phyloP scores from a whole-genome alignment of 441 rosid genomes.

The Euphorbia celastroides region DNA sequence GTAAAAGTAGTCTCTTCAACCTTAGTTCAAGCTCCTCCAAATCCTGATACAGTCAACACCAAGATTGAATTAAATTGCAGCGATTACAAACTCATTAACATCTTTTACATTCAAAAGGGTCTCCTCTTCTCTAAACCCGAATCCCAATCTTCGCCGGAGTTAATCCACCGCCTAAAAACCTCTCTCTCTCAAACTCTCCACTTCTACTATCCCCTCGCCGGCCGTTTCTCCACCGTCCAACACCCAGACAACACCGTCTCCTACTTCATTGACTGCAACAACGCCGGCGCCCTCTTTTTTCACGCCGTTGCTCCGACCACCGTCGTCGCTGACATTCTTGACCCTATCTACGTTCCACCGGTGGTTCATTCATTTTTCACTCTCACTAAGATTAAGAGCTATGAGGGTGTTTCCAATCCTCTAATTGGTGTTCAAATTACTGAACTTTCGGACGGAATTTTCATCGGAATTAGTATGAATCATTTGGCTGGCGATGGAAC shows the following conservation, averaged over 20 bases:
- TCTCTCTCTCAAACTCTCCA: constrained; percentile 21
- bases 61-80: too few species aligned
- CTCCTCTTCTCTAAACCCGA: constrained; percentile 8
- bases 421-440: constrained; percentile 38
- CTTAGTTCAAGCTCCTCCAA: too few species aligned
- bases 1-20: too few species aligned
- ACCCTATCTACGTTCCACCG: constrained; percentile 13
- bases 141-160: neutral
- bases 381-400: neutral
- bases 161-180: neutral
- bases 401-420: constrained; percentile 19
- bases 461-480: constrained; percentile 17
- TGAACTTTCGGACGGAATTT: constrained; percentile 36
- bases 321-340: constrained; percentile 15
- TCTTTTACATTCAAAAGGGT: too few species aligned
- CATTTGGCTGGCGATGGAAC: constrained; percentile 11
- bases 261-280: constrained; percentile 18
- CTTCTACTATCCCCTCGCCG: constrained; percentile 21
- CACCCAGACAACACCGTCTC: constrained; percentile 16
- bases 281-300: constrained; percentile 18
- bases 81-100: too few species aligned
- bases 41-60: too few species aligned
- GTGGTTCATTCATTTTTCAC: constrained; percentile 20
- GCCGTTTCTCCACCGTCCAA: constrained; percentile 19
- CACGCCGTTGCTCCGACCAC: constrained; percentile 15